phyloP scores from a whole-genome alignment of 2,329 filamentous ascomycete species.

The Colletotrichum orbiculare region DNA sequence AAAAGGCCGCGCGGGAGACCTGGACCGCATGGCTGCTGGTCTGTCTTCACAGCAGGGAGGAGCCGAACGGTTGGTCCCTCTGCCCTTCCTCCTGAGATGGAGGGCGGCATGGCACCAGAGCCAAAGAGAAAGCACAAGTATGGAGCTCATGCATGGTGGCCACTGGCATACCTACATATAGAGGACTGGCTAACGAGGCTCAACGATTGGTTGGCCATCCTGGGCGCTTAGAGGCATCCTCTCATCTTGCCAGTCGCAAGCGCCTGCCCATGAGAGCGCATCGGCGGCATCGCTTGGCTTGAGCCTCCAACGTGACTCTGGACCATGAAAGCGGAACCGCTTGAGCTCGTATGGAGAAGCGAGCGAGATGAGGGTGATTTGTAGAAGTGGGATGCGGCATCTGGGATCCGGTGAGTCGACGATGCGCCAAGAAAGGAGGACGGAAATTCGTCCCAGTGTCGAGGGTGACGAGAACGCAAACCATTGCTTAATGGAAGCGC shows the following conservation, averaged over 20 bases:
- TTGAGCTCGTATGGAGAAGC: conserved; percentile 24
- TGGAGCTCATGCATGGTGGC: conserved; percentile 36
- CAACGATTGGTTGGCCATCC: conserved; percentile 35
- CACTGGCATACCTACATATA: conserved; percentile 10
- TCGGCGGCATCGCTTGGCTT: conserved; percentile 21
- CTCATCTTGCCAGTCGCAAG: conserved; percentile 27
- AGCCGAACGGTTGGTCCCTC: background rate
- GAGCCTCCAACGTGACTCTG: conserved; percentile 17
- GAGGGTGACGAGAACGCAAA: background rate
- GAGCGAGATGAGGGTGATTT: conserved; percentile 29
- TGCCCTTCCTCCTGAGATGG: background rate
- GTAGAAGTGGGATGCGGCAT: conserved; percentile 22
- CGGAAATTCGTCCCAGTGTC: conserved; percentile 4
- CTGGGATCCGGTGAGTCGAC: conserved; percentile 30
- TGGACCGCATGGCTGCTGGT: no score
- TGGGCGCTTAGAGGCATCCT: conserved; percentile 39
- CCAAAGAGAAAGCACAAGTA: conserved; percentile 26
- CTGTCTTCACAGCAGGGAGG: background rate
- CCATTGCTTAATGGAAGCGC: conserved; percentile 33
- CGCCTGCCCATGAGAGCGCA: conserved; percentile 33
- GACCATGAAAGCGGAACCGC: conserved; percentile 23
- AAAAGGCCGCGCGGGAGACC: background rate
- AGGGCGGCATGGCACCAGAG: conserved; percentile 21
- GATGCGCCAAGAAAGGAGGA: conserved; percentile 26
- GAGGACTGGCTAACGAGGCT: conserved; percentile 21